Base-by-base conservation (phyloP, 768 basidiomycete species). In the Dioszegia hungarica region DNA sequence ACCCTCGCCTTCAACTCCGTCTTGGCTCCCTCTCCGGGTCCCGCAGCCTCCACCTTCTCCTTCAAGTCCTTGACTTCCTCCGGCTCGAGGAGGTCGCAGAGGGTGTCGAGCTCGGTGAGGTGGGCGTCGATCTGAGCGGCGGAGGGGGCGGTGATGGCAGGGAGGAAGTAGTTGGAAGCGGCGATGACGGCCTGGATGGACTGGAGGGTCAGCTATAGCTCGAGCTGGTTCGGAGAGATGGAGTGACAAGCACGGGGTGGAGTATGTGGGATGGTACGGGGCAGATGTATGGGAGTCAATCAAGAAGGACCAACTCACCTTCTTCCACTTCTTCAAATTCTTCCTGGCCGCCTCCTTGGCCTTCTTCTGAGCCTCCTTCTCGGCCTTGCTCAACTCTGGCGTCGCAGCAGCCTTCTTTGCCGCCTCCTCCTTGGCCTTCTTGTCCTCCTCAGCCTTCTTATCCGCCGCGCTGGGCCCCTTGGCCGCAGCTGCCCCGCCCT, bases 291-390 rank as follows among this genome's bases (percentile, higher is more conserved):
- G n/a, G n/a, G n/a, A n/a, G n/a, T n/a, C 41, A 19, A 9, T 20
- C 47, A 34, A 36, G 8, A 10, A 51, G 34, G 22, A 17, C 36
- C 8, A 37, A 36, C 49, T 51, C 22, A 51, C 49, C 84, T 87
- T 87, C 68, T 94, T 92, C 60, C 83, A 76, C 67, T 77, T 77
- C 59, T 77, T 77, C 57, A 75, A 52, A 62, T 77, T 77, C 71
- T 77, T 77, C 66, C 71, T 72, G 19, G 77, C 77, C 28, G 77
- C 86, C 66, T 90, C 89, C 65, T 90, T 89, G 64, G 79, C 79
- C 63, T 87, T 88, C 70, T 81, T 84, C 69, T 79, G 81, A n/a
- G 79, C 76, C 64, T 76, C 75, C 41, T 70, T 62, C 20, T 72
- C 68, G 11, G 60, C 70, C 64, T 76, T 77, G 52, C 70, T 73